Evolutionary conservation across 2,329 filamentous ascomycete genomes (phyloP).

Genomic region (Cryphonectria radicalis): DNA sequence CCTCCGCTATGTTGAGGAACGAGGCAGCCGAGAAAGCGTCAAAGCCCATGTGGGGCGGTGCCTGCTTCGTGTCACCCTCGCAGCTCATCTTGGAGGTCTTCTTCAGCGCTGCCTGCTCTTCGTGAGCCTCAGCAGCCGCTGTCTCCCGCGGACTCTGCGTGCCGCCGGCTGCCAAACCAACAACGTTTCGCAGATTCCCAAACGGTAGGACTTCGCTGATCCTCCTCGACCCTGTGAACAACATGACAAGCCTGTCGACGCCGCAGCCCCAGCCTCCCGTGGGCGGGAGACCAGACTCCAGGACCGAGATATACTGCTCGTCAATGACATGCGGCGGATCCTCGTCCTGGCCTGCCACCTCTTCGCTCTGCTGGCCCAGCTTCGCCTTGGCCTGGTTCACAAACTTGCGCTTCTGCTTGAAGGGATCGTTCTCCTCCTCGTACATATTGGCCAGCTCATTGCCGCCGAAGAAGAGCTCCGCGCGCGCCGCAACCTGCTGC

Average conservation of each 20-base stretch:
- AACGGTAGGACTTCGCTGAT: slow-evolving; percentile 90
- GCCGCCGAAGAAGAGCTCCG: slow-evolving; percentile 80
- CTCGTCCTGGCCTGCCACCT: slow-evolving; percentile 42
- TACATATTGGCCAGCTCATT: slow-evolving; percentile 95
- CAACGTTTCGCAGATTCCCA: slow-evolving; percentile 76
- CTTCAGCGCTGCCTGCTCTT: background rate
- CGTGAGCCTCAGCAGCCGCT: background rate
- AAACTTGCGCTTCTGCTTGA: slow-evolving; percentile 85
- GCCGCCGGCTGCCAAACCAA: slow-evolving; percentile 50
- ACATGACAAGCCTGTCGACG: slow-evolving; percentile 88
- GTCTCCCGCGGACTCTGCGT: slow-evolving; percentile 15
- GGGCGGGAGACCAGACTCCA: slow-evolving; percentile 90
- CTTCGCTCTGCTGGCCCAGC: slow-evolving; percentile 42
- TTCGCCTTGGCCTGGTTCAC: slow-evolving; percentile 50
- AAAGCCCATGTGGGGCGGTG: background rate
- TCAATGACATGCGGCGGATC: slow-evolving; percentile 61
- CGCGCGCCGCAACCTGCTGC: slow-evolving; percentile 78
- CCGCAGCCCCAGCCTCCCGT: slow-evolving; percentile 98
- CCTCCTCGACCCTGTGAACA: slow-evolving; percentile 76
- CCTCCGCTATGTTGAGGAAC: background rate
- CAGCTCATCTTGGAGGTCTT: background rate
- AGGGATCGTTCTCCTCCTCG: slow-evolving; percentile 95
- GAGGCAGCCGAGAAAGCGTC: slow-evolving; percentile 10
- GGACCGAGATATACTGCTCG: slow-evolving; percentile 79
- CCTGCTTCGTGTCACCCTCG: background rate